Base-by-base conservation (phyloP, 345 rosid genomes). In the Dovyalis caffra region DNA sequence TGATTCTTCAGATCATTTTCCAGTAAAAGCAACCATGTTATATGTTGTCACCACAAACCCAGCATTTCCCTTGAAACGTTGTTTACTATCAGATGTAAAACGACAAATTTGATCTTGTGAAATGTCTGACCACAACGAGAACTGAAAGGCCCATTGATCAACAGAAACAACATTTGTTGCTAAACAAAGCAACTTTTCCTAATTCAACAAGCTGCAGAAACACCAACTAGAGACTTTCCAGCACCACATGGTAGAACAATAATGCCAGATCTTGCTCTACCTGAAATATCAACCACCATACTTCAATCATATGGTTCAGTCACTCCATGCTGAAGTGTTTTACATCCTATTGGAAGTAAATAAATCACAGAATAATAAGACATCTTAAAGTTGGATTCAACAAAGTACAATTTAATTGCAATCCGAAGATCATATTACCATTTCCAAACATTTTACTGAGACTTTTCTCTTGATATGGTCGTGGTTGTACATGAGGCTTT, bases 371-470 rank as follows among this genome's bases (percentile, higher is more conserved):
- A 7, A 31, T 26, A 32, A 47, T 14, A 21, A 32, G 26, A 15
- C 33, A 35, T 3, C 10, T 29, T 45, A 49, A 70, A 15, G 34
- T 18, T 45, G 71, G 71, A 43, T 34, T 72, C 63, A 47, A 18
- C 61, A 49, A 16, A 64, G 14, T 47, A 29, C 20, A 45, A 33
- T 26, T 45, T n/a, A 4, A 61, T n/a, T 37, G 69, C 26, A 74
- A n/a, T 72, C 58, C 35, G 8, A 15, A 45, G 9, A 34, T 49
- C 43, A 20, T 35, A 66, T 67, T 78, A 93, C 99, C 99, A 78
- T 95, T 95, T 77, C 99, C 99, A 87, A 95, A 95, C 99, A 95
- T 95, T 91, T 95, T 95, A 81, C 99, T 95, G 66, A 91, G 88
- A 76, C 98, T 93, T 83, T 93, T 91, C 80, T 91, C 98, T 81